A percentile compares a stretch with the other conserved stretches of the same genome.
These are phyloP conservation scores for Solanum boliviense DNA, from an alignment of 257 asterid species.

Conservation along the genomic window DNA sequence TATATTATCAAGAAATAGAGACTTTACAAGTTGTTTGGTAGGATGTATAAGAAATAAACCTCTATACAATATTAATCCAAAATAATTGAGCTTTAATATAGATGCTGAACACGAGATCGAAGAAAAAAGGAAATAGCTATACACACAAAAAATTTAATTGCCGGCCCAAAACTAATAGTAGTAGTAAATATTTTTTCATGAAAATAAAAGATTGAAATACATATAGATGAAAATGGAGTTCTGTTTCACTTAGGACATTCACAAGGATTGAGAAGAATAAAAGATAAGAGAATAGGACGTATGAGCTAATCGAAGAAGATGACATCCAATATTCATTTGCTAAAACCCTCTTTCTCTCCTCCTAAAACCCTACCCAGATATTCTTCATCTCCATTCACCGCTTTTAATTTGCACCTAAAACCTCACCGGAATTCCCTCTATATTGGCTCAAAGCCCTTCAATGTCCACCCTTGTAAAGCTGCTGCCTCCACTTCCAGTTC, in stretches of 20 bases:
- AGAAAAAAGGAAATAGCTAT: too few relatives aligned
- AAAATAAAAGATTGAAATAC: neutral
- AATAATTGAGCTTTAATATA: too few relatives aligned
- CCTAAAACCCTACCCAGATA: neutral
- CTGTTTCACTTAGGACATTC: neutral
- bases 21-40: too few relatives aligned
- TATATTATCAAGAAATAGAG: too few relatives aligned
- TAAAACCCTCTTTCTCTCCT: neutral
- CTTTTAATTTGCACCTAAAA: neutral
- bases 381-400: neutral
- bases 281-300: neutral
- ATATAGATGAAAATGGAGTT: neutral
- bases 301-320: neutral
- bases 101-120: fast-evolving
- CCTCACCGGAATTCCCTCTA: neutral
- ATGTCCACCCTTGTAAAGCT: constrained; percentile 22
- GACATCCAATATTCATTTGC: neutral
- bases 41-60: too few relatives aligned
- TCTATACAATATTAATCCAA: too few relatives aligned
- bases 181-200: neutral
- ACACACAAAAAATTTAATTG: neutral
- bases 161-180: neutral
- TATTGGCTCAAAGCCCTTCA: constrained; percentile 9
- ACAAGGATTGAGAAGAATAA: neutral
- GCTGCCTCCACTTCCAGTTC: constrained; percentile 35